Conservation (phyloP, 768 basidiomycete species). For the Paxillus involutus region DNA sequence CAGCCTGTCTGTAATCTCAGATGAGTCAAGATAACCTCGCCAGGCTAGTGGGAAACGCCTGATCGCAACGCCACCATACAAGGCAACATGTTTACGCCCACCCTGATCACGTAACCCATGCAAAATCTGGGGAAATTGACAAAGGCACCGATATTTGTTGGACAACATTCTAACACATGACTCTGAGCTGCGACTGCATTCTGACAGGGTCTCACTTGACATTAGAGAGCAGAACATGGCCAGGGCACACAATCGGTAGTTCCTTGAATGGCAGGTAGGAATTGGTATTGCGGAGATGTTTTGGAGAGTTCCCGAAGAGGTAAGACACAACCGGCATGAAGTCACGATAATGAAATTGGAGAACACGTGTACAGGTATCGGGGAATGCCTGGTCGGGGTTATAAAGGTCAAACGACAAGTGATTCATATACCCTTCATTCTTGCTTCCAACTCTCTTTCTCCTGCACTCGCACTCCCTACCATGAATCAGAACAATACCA, state of each 20-base stretch:
- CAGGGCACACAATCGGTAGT: too few species aligned
- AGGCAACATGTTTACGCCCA: slow-evolving; percentile 15
- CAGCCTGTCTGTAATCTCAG: slow-evolving; percentile 15
- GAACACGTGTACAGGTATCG: slow-evolving; percentile 12
- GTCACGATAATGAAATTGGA: not conserved
- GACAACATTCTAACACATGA: too few species aligned
- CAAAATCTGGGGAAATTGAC: too few species aligned
- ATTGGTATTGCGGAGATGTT: not conserved
- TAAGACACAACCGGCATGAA: not conserved
- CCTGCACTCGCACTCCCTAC: slow-evolving; percentile 1
- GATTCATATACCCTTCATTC: not conserved
- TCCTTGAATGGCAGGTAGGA: not conserved
- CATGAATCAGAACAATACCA: slow-evolving; percentile 16
- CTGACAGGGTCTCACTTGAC: not conserved
- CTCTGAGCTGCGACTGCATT: not conserved
- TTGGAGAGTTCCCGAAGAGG: not conserved
- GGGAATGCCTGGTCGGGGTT: slow-evolving; percentile 10
- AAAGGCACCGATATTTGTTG: too few species aligned
- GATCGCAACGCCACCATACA: slow-evolving; percentile 1
- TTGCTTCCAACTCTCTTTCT: too few species aligned
- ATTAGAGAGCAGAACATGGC: not conserved
- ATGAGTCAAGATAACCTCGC: slow-evolving; percentile 20
- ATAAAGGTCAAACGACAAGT: slow-evolving; percentile 2
- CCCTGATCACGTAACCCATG: not conserved
- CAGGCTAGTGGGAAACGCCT: not conserved